These are phyloP conservation scores for Colletotrichum eleusines DNA, from an alignment of 2,329 filamentous ascomycete species.

Conservation along the genomic window DNA sequence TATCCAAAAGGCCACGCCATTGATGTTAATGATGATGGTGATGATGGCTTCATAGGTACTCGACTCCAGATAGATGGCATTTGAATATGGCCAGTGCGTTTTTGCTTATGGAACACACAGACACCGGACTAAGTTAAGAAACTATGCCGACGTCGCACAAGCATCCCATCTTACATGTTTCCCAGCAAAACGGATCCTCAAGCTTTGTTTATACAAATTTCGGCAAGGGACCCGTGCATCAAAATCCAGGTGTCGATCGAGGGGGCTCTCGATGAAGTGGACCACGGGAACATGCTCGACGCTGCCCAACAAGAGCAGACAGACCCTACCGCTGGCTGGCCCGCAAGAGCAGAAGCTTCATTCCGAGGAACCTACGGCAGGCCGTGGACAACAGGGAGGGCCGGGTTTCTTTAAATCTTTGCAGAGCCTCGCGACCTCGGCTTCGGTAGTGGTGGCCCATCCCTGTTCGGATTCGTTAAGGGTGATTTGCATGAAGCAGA, in stretches of 20 bases:
- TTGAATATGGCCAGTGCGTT: background rate
- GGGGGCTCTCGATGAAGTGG: too few relatives aligned
- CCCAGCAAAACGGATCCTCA: background rate
- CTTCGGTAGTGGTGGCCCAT: background rate
- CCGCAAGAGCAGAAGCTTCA: background rate
- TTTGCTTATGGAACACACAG: constrained; percentile 30
- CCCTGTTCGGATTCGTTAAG: constrained; percentile 4
- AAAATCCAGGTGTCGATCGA: background rate
- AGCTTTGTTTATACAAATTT: constrained; percentile 16
- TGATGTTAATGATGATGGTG: background rate
- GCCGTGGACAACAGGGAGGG: background rate
- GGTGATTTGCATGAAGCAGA: constrained; percentile 27
- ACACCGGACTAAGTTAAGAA: constrained; percentile 33
- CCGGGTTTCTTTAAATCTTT: background rate
- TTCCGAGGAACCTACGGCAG: background rate
- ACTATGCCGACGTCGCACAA: constrained; percentile 40
- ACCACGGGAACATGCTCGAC: background rate
- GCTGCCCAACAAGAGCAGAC: background rate
- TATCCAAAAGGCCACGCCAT: background rate
- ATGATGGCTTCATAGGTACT: background rate
- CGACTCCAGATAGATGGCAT: background rate
- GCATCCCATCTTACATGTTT: constrained; percentile 24
- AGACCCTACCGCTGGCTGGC: background rate
- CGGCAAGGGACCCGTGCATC: constrained; percentile 3
- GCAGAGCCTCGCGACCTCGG: constrained; percentile 9